Evolutionary conservation across 2,329 filamentous ascomycete genomes (phyloP), one percentile per base, ranked within the genome.

Genomic region (Hypoxylon sp.): DNA sequence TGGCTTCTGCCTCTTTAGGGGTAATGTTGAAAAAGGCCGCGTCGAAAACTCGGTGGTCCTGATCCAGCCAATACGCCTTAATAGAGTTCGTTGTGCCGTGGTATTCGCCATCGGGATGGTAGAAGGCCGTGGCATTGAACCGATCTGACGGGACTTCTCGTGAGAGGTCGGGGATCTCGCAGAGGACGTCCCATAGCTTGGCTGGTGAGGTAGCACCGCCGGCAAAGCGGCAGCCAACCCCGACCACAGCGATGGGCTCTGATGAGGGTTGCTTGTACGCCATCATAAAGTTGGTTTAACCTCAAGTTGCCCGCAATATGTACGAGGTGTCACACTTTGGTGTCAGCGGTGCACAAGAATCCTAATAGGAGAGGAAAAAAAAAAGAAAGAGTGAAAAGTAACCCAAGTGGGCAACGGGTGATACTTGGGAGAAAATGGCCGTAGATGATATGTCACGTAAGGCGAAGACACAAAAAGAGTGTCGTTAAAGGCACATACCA

Each of bases 11-110:
- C 61, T 81, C 79, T 6, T 73, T 74, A 4, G 79, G 78, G 2
- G 73, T 77, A 55, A 81, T 81, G 37, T 77, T 77, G 71, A 81
- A 81, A 59, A 81, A 79, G 11, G 61, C 40, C 11, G 75, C 73
- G 65, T 80, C 77, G 44, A 79, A 79, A 17, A 66, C 61, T n/a
- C 71, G 64, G 22, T 72, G 68, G 60, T 77, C 70, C 37, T 76
- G 72, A 1, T 75, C 68, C 6, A 79, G 62, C 76, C 76, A 79
- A 53, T 79, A 79, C 1, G 69, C 77, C 33, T 72, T 75, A 62
- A 68, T 72, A 1, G 74, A 76, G 56, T 79, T 75, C 0, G 80
- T 73, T n/a, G 75, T 69, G 59, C 64, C 79, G 73, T 82, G 71
- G 50, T 79, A 68, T 53, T 76, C 73, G 27, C 72, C 74, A 53